Conservation (phyloP, 306 rosid species). For the Quercus rubra region DNA sequence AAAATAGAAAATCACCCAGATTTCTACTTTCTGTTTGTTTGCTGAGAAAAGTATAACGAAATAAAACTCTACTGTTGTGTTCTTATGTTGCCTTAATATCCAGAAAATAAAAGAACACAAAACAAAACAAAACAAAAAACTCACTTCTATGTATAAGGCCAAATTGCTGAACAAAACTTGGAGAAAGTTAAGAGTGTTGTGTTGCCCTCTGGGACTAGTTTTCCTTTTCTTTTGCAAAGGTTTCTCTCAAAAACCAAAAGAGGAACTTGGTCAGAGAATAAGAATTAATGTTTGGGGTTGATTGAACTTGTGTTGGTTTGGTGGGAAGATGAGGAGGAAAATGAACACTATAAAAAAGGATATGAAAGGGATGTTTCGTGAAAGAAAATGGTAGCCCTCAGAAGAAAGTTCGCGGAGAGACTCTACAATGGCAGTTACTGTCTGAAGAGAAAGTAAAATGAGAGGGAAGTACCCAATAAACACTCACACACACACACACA, state of each 20-base stretch:
- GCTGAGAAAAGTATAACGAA: not conserved
- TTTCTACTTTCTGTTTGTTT: not conserved
- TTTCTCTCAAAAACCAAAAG: not conserved
- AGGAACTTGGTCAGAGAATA: not conserved
- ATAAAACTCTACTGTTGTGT: not conserved
- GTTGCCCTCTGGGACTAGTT: not conserved
- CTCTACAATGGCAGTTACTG: too few species aligned
- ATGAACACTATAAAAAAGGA: not conserved
- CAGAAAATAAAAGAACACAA: not conserved
- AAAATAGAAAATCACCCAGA: not conserved
- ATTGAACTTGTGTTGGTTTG: not conserved
- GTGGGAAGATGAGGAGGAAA: not conserved
- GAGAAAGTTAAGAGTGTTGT: not conserved
- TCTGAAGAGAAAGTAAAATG: too few species aligned
- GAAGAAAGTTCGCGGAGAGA: slow-evolving; percentile 11
- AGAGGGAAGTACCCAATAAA: too few species aligned
- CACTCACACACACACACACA: too few species aligned
- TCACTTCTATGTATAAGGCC: not conserved
- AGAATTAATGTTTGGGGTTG: not conserved
- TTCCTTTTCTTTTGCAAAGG: not conserved
- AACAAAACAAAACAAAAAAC: not conserved
- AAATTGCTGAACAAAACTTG: not conserved
- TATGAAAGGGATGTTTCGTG: slow-evolving; percentile 11
- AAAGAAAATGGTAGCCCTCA: not conserved
- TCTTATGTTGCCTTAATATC: not conserved